Evolutionary conservation across 2,329 filamentous ascomycete species (phyloP), one percentile per base, ranked within the genome.

Genomic region (Penicillium nordicum): DNA sequence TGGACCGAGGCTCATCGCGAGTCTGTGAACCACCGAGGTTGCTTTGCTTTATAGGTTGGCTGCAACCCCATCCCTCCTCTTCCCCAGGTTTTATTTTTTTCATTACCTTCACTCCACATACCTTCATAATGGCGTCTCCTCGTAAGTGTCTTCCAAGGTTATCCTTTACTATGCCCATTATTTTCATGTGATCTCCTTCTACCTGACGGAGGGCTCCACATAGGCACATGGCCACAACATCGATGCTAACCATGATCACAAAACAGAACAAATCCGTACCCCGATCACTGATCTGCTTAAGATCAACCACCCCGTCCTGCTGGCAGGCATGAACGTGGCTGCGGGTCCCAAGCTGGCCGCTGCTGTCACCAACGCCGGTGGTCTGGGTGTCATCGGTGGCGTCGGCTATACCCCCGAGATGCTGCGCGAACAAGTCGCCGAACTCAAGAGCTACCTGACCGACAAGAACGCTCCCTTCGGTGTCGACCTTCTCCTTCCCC

Each of bases 251-350:
- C 14, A 42, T n/a, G 40, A 25, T 14, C 23, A 16, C 45, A 34
- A 9, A 12, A 58, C 76, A 93, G 90, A 94, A 80, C 83, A 90
- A 81, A 88, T 99, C 77, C 90, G 90, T 72, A 99, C 94, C 52
- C 87, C 90, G 65, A 82, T 92, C 70, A 99, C 94, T 67, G 93
- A 97, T 84, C 89, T 97, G 63, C 89, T 99, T 79, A 90, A 91
- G 82, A 97, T 99, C 84, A 90, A 96, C 76, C 94, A 99, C 79
- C 94, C 94, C 57, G 82, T 99, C 73, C 81, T 99, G 71, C 87
- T 99, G 61, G 94, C 94, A 68, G 94, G 94, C 75, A 99, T 99
- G 94, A 97, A 99, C 83, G 94, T 97, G 62, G 94, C 94, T 55
- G 94, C 94, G 58, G 94, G 94, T 49, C 94, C 94, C 54, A 95